Evolutionary conservation across 805 yeast genomes (phyloP).

Genomic region (Kregervanrija fluxuum): DNA sequence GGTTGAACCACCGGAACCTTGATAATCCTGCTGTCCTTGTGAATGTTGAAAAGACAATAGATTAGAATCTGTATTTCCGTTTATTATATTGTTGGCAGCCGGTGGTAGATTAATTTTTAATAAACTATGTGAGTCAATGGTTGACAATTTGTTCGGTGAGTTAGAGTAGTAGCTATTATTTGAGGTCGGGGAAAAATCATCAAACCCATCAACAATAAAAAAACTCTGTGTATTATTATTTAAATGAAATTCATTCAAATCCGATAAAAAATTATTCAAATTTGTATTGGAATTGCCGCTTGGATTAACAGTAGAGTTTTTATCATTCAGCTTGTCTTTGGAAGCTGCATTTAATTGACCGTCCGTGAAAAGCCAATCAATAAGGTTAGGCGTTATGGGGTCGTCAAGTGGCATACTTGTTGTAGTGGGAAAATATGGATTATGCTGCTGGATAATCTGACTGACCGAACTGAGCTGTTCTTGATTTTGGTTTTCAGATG

Average conservation of each 20-base stretch:
- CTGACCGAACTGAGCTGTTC: conserved; percentile 15
- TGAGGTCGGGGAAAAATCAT: conserved; percentile 19
- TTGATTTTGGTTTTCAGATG: neutral
- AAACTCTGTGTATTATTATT: conserved; percentile 23
- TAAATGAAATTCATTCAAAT: conserved; percentile 19
- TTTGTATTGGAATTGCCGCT: neutral
- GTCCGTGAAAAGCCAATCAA: conserved; percentile 26
- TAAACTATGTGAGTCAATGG: too few relatives aligned
- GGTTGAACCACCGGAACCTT: neutral
- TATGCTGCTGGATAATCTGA: conserved; percentile 19
- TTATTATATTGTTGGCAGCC: conserved; percentile 5
- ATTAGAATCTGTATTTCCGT: neutral
- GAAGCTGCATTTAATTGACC: neutral
- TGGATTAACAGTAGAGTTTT: neutral
- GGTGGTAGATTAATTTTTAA: neutral
- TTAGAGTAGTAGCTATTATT: too few relatives aligned
- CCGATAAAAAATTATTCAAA: conserved; percentile 11
- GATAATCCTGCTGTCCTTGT: conserved; percentile 9
- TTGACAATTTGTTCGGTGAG: too few relatives aligned
- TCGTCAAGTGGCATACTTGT: neutral
- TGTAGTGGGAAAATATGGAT: conserved; percentile 1
- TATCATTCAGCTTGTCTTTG: neutral
- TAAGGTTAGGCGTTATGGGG: conserved; percentile 14
- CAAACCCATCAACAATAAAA: conserved; percentile 25
- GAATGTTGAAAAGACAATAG: conserved; percentile 11